These are phyloP conservation scores for Cutaneotrichosporon sp. DNA, from an alignment of 1,284 basidiomycete species.

Conservation along the genomic window DNA sequence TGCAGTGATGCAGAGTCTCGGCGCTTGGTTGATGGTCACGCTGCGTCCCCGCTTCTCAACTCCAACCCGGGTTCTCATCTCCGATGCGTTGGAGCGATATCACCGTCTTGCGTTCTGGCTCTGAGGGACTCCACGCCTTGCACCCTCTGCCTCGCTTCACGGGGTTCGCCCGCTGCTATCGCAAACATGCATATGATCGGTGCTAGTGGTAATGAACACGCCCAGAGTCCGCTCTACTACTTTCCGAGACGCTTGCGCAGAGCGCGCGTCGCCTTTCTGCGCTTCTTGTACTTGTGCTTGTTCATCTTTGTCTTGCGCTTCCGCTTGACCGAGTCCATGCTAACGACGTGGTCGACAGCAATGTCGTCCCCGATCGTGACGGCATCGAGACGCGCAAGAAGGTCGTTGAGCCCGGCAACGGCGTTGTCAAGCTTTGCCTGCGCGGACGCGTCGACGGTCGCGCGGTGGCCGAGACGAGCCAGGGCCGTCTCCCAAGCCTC, in stretches of 20 bases:
- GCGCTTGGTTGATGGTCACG: too few relatives aligned
- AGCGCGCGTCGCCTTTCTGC: constrained; percentile 54
- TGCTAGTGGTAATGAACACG: neutral
- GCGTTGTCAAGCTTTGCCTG: constrained; percentile 15
- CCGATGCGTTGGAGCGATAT: too few relatives aligned
- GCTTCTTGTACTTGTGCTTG: constrained; percentile 58
- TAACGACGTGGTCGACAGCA: constrained; percentile 12
- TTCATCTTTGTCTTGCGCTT: constrained; percentile 45
- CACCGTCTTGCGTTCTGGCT: too few relatives aligned
- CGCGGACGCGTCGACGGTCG: neutral
- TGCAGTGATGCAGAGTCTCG: too few relatives aligned
- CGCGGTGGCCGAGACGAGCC: constrained; percentile 1
- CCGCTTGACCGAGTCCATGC: constrained; percentile 39
- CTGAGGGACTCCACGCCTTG: too few relatives aligned
- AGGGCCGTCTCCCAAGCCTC: constrained; percentile 11
- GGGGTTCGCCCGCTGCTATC: neutral
- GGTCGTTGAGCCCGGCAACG: constrained; percentile 14
- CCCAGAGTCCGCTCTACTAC: constrained; percentile 16
- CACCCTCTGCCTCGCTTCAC: too few relatives aligned
- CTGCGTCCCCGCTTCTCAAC: too few relatives aligned
- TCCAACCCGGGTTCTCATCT: too few relatives aligned
- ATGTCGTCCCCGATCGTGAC: constrained; percentile 1
- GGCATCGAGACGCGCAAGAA: constrained; percentile 17
- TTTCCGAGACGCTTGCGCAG: constrained; percentile 28
- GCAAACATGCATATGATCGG: constrained; percentile 4